Evolutionary conservation across 2,329 filamentous ascomycete genomes (phyloP).

Genomic region (Fusarium poae): DNA sequence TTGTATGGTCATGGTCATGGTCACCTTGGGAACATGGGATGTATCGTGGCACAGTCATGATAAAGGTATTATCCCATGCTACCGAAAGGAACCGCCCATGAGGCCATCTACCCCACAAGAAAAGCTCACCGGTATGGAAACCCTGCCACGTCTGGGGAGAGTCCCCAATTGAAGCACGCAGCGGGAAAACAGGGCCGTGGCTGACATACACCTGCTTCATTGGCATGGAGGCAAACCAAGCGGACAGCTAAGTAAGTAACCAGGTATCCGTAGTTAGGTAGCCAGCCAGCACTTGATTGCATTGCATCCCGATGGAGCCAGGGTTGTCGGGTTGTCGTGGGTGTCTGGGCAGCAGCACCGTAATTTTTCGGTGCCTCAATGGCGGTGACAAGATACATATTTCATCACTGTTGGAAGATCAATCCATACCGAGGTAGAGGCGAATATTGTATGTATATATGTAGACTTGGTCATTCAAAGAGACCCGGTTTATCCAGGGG

Average conservation of each 20-base stretch:
- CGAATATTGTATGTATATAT: conserved; percentile 5
- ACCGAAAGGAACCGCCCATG: conserved; percentile 23
- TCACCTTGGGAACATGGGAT: no score
- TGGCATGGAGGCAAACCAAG: no score
- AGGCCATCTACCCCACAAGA: conserved; percentile 42
- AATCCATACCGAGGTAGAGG: conserved; percentile 7
- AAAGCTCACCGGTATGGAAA: conserved; percentile 41
- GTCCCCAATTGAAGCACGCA: conserved; percentile 34
- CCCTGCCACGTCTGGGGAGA: conserved; percentile 31
- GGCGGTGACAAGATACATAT: conserved; percentile 8
- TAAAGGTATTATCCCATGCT: conserved; percentile 31
- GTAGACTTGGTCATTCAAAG: neutral
- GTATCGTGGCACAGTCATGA: conserved; percentile 18
- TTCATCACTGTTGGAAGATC: neutral
- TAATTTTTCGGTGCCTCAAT: conserved; percentile 3
- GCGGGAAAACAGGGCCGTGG: conserved; percentile 26
- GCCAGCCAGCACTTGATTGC: conserved; percentile 1
- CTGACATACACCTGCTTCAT: conserved; percentile 35
- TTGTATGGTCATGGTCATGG: conserved; percentile 2
- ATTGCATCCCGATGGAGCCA: conserved; percentile 25
- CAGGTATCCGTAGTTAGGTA: no score
- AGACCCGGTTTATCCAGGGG: conserved; percentile 24
- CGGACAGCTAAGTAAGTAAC: no score
- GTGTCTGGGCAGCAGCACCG: neutral
- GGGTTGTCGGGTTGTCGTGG: conserved; percentile 19